phyloP scores from a whole-genome alignment of 352 stramenopile species.

The Phytophthora pini region DNA sequence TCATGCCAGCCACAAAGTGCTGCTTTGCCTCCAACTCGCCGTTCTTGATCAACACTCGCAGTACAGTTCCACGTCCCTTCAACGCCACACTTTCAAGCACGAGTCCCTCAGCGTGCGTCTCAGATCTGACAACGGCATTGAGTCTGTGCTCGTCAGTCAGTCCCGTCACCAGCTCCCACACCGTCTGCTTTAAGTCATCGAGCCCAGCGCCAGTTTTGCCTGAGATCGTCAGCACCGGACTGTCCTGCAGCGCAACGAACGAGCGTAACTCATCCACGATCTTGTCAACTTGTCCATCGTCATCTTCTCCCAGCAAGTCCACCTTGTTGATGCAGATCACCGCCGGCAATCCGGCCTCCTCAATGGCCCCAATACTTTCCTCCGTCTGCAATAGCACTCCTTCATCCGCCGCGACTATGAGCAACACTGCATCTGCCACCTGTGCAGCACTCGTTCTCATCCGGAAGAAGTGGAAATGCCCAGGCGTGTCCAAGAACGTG shows the following conservation, averaged over 20 bases:
- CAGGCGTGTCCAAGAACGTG: constrained; percentile 99
- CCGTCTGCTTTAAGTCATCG: constrained; percentile 51
- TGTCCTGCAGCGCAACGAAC: constrained; percentile 84
- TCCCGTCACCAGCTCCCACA: constrained; percentile 45
- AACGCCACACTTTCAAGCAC: constrained; percentile 78
- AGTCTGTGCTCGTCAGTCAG: constrained; percentile 42
- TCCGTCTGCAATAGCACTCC: constrained; percentile 98
- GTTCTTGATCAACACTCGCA: constrained; percentile 78
- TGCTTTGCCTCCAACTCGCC: constrained; percentile 68
- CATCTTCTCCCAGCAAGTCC: constrained; percentile 56
- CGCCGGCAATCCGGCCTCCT: constrained; percentile 73
- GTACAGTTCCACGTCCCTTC: constrained; percentile 70
- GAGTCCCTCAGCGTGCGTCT: constrained; percentile 58
- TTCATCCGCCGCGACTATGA: constrained; percentile 99
- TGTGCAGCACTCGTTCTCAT: constrained; percentile 97
- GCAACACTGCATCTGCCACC: constrained; percentile 97
- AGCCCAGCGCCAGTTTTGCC: constrained; percentile 68
- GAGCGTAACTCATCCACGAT: constrained; percentile 68
- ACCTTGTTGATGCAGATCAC: constrained; percentile 91
- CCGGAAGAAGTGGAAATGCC: constrained; percentile 99
- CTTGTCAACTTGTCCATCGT: constrained; percentile 42
- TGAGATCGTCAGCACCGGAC: constrained; percentile 80
- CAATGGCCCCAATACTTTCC: constrained; percentile 94
- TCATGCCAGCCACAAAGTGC: constrained; percentile 89
- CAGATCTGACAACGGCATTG: constrained; percentile 43